Evolutionary conservation across 106 monocot genomes (phyloP).

Genomic region (Dioscorea alata): DNA sequence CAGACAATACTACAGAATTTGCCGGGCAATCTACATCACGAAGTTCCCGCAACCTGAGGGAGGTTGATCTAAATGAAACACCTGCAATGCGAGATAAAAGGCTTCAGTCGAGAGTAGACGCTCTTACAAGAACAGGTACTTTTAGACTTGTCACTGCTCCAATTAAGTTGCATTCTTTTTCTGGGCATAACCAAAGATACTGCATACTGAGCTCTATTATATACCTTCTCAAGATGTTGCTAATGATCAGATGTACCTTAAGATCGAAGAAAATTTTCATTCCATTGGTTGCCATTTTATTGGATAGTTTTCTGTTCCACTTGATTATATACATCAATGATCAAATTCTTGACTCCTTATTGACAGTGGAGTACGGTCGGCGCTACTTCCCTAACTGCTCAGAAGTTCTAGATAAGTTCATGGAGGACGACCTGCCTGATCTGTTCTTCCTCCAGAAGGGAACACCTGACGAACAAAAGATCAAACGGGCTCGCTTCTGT

Average conservation of each 20-base stretch:
- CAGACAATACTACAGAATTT: conserved; percentile 58
- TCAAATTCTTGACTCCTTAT: background rate
- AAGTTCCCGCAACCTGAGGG: conserved; percentile 58
- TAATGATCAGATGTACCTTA: too few relatives aligned
- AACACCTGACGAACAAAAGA: conserved; percentile 61
- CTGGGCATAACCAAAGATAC: too few relatives aligned
- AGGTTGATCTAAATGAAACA: conserved; percentile 95
- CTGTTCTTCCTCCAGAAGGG: conserved; percentile 48
- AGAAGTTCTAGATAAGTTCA: conserved; percentile 65
- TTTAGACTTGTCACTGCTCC: background rate
- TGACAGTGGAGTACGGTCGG: conserved; percentile 75
- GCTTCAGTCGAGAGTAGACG: conserved; percentile 66
- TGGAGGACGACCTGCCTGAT: conserved; percentile 72
- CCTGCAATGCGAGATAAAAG: conserved; percentile 53
- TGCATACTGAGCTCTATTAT: too few relatives aligned
- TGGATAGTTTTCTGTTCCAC: too few relatives aligned
- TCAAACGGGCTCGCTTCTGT: conserved; percentile 64
- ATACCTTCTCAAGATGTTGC: too few relatives aligned
- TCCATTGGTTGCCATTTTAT: too few relatives aligned
- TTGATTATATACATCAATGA: too few relatives aligned
- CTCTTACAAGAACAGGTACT: conserved; percentile 71
- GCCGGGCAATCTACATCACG: conserved; percentile 32
- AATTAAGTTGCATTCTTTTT: too few relatives aligned
- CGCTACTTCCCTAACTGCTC: conserved; percentile 82
- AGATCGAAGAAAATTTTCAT: too few relatives aligned